Evolutionary conservation across 2,329 filamentous ascomycete species (phyloP), one percentile per base, ranked within the genome.

Genomic region (Aureobasidium sp.): DNA sequence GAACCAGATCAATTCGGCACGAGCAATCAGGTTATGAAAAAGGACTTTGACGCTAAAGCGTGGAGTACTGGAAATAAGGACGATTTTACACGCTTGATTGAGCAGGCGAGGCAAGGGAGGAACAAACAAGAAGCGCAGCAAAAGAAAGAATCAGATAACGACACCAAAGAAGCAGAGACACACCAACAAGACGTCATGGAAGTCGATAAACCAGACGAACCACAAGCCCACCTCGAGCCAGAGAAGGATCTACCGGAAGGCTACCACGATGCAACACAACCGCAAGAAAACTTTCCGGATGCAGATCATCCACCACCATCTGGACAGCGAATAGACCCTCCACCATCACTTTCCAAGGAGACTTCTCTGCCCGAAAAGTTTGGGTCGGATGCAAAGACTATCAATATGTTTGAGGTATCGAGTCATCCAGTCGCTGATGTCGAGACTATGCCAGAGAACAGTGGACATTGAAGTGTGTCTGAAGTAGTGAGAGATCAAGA

Each of bases 71-170:
- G 81, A 63, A 88, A 97, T 74, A 85, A 86, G 51, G 77, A 77
- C 21, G 87, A 91, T 1, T 99, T 96, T 72, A 85, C 86, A 64
- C 82, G 88, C 47, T 73, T 99, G 48, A 93, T 97, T 68, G 87
- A 86, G 3, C 86, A 82, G 67, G 94, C 93, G 16, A 83, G 84
- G 64, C 36, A 50, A 50, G 57, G 45, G 16, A 79, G 78, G 84
- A 81, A 67, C 4, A 30, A 82, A 41, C 39, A 16, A 2, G 30
- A 48, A 41, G 9, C n/a, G 7, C 53, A 54, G 45, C 11, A 39
- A 37, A 42, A 51, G 47, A 29, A 51, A 11, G 10, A 30, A 41
- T 3, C 34, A 37, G 34, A 37, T 11, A 5, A 14, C 10, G 10
- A 29, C 10, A 5, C 16, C 32, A 50, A 50, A 53, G 36, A 55